Percentiles rank a stretch among this genome's conserved stretches.
Evolutionary conservation across 768 basidiomycete genomes (phyloP).

Genomic region (Mrakia gelida): DNA sequence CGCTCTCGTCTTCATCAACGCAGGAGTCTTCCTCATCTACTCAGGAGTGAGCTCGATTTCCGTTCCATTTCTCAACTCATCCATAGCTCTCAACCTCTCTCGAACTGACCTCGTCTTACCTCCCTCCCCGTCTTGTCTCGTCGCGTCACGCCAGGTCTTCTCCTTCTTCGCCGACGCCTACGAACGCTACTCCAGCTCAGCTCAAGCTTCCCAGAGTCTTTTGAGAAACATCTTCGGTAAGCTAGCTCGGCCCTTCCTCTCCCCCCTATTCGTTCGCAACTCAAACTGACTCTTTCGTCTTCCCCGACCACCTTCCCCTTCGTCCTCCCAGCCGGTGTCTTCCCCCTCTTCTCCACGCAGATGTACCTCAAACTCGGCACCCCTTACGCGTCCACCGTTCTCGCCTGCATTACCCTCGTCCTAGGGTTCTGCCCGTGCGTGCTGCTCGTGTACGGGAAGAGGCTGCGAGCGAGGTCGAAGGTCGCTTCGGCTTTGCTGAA

Average conservation of each 20-base stretch:
- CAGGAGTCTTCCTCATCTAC: constrained; percentile 41
- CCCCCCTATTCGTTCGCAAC: too few species aligned
- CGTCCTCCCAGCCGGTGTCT: constrained; percentile 26
- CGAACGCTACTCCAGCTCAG: constrained; percentile 41
- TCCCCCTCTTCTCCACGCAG: constrained; percentile 38
- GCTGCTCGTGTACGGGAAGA: constrained; percentile 39
- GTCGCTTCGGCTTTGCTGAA: constrained; percentile 38
- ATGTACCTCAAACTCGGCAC: constrained; percentile 33
- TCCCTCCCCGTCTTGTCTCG: background rate
- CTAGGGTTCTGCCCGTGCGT: constrained; percentile 38
- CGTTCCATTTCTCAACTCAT: constrained; percentile 25
- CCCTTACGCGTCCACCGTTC: constrained; percentile 37
- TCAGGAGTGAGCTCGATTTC: constrained; percentile 31
- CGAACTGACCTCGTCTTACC: background rate
- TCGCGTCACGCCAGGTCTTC: background rate
- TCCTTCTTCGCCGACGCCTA: constrained; percentile 39
- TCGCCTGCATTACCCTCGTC: constrained; percentile 38
- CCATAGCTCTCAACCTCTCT: background rate
- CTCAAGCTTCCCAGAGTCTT: constrained; percentile 37
- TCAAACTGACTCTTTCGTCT: too few species aligned
- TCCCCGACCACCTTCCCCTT: too few species aligned
- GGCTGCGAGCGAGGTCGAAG: constrained; percentile 39
- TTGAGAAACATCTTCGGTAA: constrained; percentile 34
- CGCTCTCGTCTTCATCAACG: constrained; percentile 36
- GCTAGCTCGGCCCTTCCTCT: background rate